Evolutionary conservation across 192 early-diverging fungal species (phyloP).

Genomic region (Backusella liffmaniae): DNA sequence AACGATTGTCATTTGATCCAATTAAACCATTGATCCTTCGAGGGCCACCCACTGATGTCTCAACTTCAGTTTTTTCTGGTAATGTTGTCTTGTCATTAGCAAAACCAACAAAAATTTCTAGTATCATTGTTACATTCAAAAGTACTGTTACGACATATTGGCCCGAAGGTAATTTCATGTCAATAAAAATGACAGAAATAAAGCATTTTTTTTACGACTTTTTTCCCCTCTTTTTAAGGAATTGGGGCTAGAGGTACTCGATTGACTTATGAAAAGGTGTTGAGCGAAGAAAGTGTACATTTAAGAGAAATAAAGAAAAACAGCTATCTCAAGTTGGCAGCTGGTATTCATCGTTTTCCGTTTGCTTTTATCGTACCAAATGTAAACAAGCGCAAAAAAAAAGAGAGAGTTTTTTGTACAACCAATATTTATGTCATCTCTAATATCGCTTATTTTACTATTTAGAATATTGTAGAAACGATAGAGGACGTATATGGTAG

Average conservation of each 20-base stretch:
- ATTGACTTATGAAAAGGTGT: slow-evolving; percentile 6
- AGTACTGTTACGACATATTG: slow-evolving; percentile 12
- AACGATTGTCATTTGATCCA: slow-evolving; percentile 24
- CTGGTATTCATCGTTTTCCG: slow-evolving; percentile 23
- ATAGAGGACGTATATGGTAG: slow-evolving; percentile 26
- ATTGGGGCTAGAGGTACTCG: slow-evolving; percentile 20
- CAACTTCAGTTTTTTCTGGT: slow-evolving; percentile 18
- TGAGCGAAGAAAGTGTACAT: slow-evolving; percentile 14
- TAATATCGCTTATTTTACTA: neutral
- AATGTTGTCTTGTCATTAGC: slow-evolving; percentile 15
- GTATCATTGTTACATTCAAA: slow-evolving; percentile 16
- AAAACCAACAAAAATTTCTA: slow-evolving; percentile 16
- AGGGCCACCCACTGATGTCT: slow-evolving; percentile 19
- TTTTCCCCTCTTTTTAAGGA: neutral
- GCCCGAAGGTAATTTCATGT: slow-evolving; percentile 22
- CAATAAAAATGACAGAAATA: neutral
- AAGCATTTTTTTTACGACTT: neutral
- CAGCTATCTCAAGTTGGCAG: neutral
- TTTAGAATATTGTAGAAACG: slow-evolving; percentile 13
- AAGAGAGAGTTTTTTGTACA: neutral
- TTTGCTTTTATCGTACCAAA: slow-evolving; percentile 31
- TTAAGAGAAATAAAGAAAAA: slow-evolving; percentile 11
- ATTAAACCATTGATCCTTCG: slow-evolving; percentile 26
- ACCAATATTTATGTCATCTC: too few relatives aligned
- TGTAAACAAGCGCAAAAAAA: slow-evolving; percentile 8